Conservation (phyloP, 1,139 yeast species). For the Taphrina deformans region DNA sequence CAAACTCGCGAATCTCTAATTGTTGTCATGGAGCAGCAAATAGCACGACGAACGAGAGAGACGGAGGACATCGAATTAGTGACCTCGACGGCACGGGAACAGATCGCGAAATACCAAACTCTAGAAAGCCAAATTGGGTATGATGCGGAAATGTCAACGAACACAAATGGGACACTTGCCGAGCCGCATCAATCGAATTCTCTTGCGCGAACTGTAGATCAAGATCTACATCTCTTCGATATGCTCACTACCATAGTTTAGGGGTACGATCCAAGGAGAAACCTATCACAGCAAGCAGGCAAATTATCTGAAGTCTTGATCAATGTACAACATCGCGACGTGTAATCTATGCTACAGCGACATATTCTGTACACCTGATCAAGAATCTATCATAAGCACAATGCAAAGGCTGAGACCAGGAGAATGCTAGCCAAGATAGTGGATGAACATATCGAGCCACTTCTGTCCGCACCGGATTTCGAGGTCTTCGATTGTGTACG, state of each 20-base stretch:
- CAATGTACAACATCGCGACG: neutral
- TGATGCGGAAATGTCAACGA: neutral
- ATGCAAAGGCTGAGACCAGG: neutral
- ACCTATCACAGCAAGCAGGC: too few relatives aligned
- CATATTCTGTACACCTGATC: neutral
- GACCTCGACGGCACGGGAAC: neutral
- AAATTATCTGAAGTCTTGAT: too few relatives aligned
- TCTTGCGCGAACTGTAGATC: neutral
- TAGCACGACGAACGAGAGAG: slow-evolving; percentile 56
- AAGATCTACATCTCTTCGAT: neutral
- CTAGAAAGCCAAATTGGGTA: neutral
- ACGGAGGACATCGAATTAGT: slow-evolving; percentile 51
- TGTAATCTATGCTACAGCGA: neutral
- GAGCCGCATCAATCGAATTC: neutral
- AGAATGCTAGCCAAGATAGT: neutral
- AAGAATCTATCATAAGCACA: neutral
- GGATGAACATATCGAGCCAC: neutral
- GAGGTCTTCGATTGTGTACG: neutral
- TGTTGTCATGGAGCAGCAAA: slow-evolving; percentile 64
- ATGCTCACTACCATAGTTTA: neutral
- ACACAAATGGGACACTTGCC: neutral
- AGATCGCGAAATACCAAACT: neutral
- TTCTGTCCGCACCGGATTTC: neutral
- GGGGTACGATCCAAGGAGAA: too few relatives aligned
- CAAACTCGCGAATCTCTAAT: slow-evolving; percentile 81